Base-by-base conservation (phyloP, 768 basidiomycete genomes). In the Mycena epipterygia region DNA sequence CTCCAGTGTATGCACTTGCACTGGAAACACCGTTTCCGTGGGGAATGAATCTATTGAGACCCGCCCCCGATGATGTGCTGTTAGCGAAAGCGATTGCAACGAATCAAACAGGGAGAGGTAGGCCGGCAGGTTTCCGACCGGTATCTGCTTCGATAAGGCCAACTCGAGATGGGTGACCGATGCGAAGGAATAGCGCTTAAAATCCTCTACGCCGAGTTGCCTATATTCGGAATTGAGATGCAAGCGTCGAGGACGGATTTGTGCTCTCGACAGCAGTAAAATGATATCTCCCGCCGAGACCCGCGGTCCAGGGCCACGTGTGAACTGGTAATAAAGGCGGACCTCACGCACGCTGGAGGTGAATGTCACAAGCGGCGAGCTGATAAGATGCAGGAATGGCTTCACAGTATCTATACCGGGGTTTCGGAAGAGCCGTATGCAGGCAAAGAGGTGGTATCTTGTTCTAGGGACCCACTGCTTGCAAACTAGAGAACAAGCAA, bases 231-330 rank as follows among this genome's bases (percentile, higher is more conserved):
- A 69, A 29, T 69, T 44, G 17, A 69, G 44, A 29, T 41, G 11
- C 17, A 69, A 32, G 27, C 25, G 52, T 13, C 21, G 12, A 1
- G 62, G 61, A n/a, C 21, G 35, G 37, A 69, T 41, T 1, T 60
- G 49, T 12, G 6, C 25, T 37, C 42, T 19, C 8, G 37, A 29
- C 17, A 71, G 41, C 11, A 48, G 25, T 7, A 11, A 33, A 25
- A 71, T n/a, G 13, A 71, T 60, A 23, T 71, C 70, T 13, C 70
- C 70, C 4, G 59, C 64, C n/a, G 70, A 66, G 21, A 65, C n/a
- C n/a, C n/a, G n/a, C n/a, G 52, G 11, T 66, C 70, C 0, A 64
- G 70, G 3, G 52, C 60, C 4, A 49, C 70, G 27, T 71, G 66
- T 0, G 64, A 53, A 46, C 30, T 51, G 27, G 56, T 71, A 59